Base-by-base conservation (phyloP, 169 alveolate species). In the Cryptosporidium andersoni region DNA sequence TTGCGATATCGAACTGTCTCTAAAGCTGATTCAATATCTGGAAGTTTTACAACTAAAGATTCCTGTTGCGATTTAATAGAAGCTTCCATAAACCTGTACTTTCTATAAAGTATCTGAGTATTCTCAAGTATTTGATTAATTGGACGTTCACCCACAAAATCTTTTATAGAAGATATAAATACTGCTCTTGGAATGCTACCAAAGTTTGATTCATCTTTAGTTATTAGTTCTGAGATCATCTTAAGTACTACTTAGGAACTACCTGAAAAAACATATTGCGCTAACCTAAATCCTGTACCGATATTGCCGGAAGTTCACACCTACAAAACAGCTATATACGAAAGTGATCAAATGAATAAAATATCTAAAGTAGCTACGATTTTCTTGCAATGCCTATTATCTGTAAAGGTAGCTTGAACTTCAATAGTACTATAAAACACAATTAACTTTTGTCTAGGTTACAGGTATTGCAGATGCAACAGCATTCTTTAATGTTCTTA, bases 381-480 rank as follows among this genome's bases (percentile, higher is more conserved):
- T 34, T 74, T 74, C 60, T 9, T 74, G 25, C 85, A 74, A 37
- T 74, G 74, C 12, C 7, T 74, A 43, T 55, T 74, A 36, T 63
- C 60, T 43, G 68, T 74, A 58, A 74, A 74, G 62, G 85, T 74
- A 48, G 34, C 52, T 56, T 58, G 0, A 25, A 36, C 4, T 16
- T 8, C 1, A 39, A 47, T 4, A 4, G 51, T 11, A 2, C 43
- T 25, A 6, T 6, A 3, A 56, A 45, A 14, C 12, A 74, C 3
- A 45, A 16, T 43, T 58, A 43, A 6, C 42, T 66, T 58, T 3
- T 25, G 25, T n/a, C 39, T 7, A 74, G 85, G 85, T 58, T 34
- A 74, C 85, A 49, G 60, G 74, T 74, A 68, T 74, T n/a, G 60
- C 39, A n/a, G 85, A 74, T 74, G 85, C 85, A 14, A 74, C 16